Base-by-base conservation (phyloP, 2,329 filamentous ascomycete genomes). In the Colletotrichum ledebouriae region DNA sequence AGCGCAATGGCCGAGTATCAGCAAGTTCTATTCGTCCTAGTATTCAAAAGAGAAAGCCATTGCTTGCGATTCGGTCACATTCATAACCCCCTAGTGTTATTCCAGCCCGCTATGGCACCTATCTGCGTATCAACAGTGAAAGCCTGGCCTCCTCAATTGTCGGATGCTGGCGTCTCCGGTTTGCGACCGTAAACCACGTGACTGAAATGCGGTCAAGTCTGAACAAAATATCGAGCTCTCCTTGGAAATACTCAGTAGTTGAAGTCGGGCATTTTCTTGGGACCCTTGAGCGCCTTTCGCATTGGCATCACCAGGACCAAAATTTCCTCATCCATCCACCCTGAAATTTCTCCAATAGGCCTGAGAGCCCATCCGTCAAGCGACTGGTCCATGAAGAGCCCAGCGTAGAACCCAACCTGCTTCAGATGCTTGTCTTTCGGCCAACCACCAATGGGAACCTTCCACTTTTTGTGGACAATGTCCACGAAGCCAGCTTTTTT, bases 341-440 rank as follows among this genome's bases (percentile, higher is more conserved):
- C 75, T 44, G 78, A 7, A 11, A 77, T 60, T 52, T 78, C 71
- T 1, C 73, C 74, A 11, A 78, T 50, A 1, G 75, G 69, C 13
- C 71, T 72, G 2, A 75, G 41, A 3, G 63, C 76, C 58, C 78
- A 78, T 0, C 74, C 74, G 13, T 76, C 75, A 2, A 76, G 46
- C 29, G 72, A 73, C 59, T 73, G 68, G 6, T 75, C 73, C 20
- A 72, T 59, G 33, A 73, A 74, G 9, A 68, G 62, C 2, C 73
- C 69, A 17, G 73, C 74, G 41, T 71, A 75, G 1, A 64, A 44
- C 6, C 69, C 71, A 47, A 72, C 55, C 25, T 63, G 34, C 20
- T 56, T 64, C 22, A 66, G 57, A 2, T 22, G 50, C 20, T 37
- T 46, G 22, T 72, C 71, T 11, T 61, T 65, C 10, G 70, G 47